Evolutionary conservation across 2,329 filamentous ascomycete genomes (phyloP).

Genomic region (Calonectria pseudoreteaudii): DNA sequence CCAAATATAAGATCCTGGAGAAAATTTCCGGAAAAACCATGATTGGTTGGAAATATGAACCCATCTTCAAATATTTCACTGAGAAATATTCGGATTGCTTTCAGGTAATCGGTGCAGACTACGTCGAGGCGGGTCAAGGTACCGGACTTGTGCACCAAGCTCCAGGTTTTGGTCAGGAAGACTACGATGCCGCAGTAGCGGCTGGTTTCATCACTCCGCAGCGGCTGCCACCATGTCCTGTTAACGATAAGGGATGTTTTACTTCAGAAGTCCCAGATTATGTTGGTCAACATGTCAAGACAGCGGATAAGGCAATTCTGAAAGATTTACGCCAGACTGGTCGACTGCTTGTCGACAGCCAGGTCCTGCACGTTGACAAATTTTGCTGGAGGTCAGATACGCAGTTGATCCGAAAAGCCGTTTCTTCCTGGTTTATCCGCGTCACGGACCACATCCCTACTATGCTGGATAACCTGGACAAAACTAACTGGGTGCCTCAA

Average conservation of each 20-base stretch:
- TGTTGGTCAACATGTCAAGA: conserved; percentile 88
- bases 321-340: conserved; percentile 84
- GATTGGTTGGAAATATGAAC: conserved; percentile 89
- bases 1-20: conserved; percentile 85
- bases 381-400: conserved; percentile 97
- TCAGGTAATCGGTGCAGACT: conserved; percentile 83
- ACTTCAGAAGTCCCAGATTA: conserved; percentile 83
- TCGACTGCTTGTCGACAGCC: conserved; percentile 84
- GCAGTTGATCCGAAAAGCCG: conserved; percentile 90
- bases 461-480: conserved; percentile 91
- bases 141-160: conserved; percentile 95
- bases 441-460: conserved; percentile 85
- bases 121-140: conserved; percentile 91
- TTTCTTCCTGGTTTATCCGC: conserved; percentile 95
- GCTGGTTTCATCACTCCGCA: conserved; percentile 82
- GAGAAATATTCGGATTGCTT: conserved; percentile 90
- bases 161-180: conserved; percentile 94
- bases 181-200: conserved; percentile 86
- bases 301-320: conserved; percentile 92
- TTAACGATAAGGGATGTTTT: conserved; percentile 87
- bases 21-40: conserved; percentile 87
- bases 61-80: conserved; percentile 90
- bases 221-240: conserved; percentile 86
- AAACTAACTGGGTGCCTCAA: conserved; percentile 90
- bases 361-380: conserved; percentile 91